These are phyloP conservation scores for Neospermospora avenae DNA, from an alignment of 2,329 filamentous ascomycete genomes.

Conservation along the genomic window DNA sequence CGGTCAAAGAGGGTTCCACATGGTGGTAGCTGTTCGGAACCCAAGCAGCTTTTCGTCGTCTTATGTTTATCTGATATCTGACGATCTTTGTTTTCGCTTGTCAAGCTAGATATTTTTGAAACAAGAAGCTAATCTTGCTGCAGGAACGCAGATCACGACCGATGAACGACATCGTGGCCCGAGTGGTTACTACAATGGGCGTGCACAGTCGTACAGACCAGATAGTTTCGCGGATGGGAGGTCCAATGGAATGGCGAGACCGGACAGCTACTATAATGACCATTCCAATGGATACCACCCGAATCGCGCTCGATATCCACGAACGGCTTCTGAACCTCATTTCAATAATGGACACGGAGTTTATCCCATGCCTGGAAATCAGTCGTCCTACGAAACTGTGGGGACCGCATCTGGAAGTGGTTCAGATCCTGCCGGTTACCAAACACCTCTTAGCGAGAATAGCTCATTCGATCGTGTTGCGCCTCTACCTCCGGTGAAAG, in stretches of 20 bases:
- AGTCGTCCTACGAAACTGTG: constrained; percentile 75
- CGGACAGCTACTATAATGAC: constrained; percentile 41
- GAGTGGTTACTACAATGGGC: constrained; percentile 36
- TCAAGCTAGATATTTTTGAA: constrained; percentile 1
- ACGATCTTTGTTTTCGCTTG: constrained; percentile 9
- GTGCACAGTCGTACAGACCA: constrained; percentile 27
- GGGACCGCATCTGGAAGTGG: constrained; percentile 71
- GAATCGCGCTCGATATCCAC: constrained; percentile 34
- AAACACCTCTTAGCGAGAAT: constrained; percentile 85
- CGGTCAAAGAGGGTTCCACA: too few species aligned
- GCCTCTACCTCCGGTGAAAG: constrained; percentile 52
- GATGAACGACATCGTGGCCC: constrained; percentile 28
- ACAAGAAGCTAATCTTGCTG: constrained; percentile 13
- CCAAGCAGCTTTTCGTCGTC: constrained; percentile 9
- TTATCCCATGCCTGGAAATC: constrained; percentile 31
- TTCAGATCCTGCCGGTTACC: constrained; percentile 73
- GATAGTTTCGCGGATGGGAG: constrained; percentile 32
- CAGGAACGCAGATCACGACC: constrained; percentile 33
- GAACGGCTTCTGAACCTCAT: constrained; percentile 34
- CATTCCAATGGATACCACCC: constrained; percentile 34
- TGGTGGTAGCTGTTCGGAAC: too few species aligned
- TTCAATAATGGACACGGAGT: constrained; percentile 30
- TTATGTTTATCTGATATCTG: constrained; percentile 11
- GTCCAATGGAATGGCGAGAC: constrained; percentile 39
- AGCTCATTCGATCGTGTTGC: constrained; percentile 78